phyloP scores from a whole-genome alignment of 306 rosid genomes.

The Pyrus bretschneideri region DNA sequence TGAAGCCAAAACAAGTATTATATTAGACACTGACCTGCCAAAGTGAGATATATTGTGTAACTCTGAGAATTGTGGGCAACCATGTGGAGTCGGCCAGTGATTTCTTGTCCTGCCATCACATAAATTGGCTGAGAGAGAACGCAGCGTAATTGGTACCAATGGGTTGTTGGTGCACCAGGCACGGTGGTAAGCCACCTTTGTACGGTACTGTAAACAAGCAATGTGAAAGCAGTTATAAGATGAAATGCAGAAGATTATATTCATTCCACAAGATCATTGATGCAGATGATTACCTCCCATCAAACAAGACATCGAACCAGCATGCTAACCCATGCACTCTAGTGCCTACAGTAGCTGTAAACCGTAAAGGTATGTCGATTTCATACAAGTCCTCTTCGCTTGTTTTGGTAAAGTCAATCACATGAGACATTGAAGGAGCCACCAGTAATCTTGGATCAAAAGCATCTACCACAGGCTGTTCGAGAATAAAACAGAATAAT shows the following conservation, averaged over 20 bases:
- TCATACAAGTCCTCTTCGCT: constrained; percentile 87
- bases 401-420: constrained; percentile 68
- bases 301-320: constrained; percentile 92
- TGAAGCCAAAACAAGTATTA: neutral
- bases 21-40: constrained; percentile 51
- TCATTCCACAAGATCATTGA: neutral
- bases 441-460: constrained; percentile 91
- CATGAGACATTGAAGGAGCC: constrained; percentile 76
- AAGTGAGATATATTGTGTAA: constrained; percentile 67
- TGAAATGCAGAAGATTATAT: neutral
- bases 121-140: constrained; percentile 90
- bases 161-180: constrained; percentile 94
- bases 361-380: constrained; percentile 76
- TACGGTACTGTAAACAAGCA: constrained; percentile 55
- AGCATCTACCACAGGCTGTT: constrained; percentile 97
- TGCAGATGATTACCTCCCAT: constrained; percentile 62
- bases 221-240: neutral
- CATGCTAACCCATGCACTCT: constrained; percentile 97
- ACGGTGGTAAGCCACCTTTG: constrained; percentile 96
- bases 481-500: constrained; percentile 3
- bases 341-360: constrained; percentile 71
- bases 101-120: constrained; percentile 97
- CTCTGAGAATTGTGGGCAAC: constrained; percentile 91
- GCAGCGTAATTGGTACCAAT: constrained; percentile 94
- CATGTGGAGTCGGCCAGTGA: constrained; percentile 85